Percentiles rank a stretch among this genome's conserved stretches.
Evolutionary conservation across 768 basidiomycete species (phyloP).

Genomic region (Lepiota brunneoincarnata): DNA sequence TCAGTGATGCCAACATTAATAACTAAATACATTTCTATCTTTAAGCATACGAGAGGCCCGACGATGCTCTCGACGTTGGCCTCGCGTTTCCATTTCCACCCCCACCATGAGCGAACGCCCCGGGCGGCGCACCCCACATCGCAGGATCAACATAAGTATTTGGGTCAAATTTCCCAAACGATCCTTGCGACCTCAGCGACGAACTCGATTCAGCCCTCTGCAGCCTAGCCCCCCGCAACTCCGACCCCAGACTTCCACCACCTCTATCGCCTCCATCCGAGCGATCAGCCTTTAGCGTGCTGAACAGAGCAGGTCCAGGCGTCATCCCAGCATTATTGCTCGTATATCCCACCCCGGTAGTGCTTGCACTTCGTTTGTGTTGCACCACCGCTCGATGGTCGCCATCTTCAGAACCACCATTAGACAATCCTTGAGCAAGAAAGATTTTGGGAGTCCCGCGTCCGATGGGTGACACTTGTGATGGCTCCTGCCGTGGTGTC

Average conservation of each 20-base stretch:
- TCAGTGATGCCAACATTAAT: neutral
- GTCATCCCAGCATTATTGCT: conserved; percentile 8
- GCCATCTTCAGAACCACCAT: neutral
- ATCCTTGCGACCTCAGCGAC: conserved; percentile 15
- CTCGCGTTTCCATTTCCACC: conserved; percentile 9
- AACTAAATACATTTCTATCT: neutral
- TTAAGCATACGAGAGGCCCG: conserved; percentile 9
- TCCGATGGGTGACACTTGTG: neutral
- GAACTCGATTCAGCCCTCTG: conserved; percentile 10
- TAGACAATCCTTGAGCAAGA: neutral
- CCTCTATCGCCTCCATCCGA: neutral
- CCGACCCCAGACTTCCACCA: neutral
- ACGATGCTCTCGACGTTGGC: conserved; percentile 2
- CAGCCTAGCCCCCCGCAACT: neutral
- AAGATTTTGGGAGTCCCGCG: conserved; percentile 4
- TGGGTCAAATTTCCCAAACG: conserved; percentile 12
- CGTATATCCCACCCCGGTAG: neutral
- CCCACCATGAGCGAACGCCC: conserved; percentile 4
- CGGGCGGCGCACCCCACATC: conserved; percentile 8
- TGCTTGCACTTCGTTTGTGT: neutral
- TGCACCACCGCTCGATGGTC: neutral
- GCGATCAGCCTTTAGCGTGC: neutral
- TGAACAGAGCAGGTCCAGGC: conserved; percentile 4
- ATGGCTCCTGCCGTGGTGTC: neutral
- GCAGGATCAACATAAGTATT: conserved; percentile 16